Conservation (phyloP, 164 flowering plant species). For the Macadamia integrifolia region DNA sequence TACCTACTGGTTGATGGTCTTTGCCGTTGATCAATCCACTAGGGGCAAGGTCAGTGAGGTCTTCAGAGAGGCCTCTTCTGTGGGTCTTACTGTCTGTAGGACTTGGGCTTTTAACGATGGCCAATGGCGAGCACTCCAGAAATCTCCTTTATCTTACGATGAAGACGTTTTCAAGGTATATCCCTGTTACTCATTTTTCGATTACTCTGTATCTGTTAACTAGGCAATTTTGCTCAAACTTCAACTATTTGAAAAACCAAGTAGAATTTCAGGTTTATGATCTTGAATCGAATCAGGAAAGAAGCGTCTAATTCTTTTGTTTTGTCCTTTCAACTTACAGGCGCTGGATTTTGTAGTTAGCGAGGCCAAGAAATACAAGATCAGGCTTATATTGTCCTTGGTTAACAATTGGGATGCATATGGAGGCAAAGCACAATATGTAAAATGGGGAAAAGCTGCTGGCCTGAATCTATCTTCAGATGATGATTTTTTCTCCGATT, state of each 20-base stretch:
- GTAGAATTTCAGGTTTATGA: too few species aligned
- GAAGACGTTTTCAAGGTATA: conserved; percentile 84
- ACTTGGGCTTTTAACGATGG: conserved; percentile 99
- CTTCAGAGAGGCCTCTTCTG: conserved; percentile 80
- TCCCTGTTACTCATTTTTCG: neutral
- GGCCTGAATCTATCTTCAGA: conserved; percentile 75
- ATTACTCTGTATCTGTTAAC: too few species aligned
- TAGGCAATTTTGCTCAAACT: too few species aligned
- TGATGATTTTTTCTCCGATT: conserved; percentile 86
- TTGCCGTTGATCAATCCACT: conserved; percentile 79
- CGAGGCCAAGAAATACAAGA: conserved; percentile 81
- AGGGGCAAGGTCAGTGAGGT: conserved; percentile 71
- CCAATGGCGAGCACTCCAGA: conserved; percentile 91
- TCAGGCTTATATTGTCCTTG: conserved; percentile 78
- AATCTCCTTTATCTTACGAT: conserved; percentile 78
- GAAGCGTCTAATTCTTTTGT: neutral
- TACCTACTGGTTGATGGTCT: conserved; percentile 92
- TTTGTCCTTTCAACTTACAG: conserved; percentile 26
- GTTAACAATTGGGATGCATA: conserved; percentile 86
- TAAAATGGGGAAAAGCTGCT: conserved; percentile 85
- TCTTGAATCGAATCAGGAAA: too few species aligned
- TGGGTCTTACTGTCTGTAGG: conserved; percentile 79
- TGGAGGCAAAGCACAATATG: conserved; percentile 91
- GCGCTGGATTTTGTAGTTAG: conserved; percentile 92
- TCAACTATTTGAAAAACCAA: too few species aligned